These are phyloP conservation scores for Chlorophyllum brunneum DNA, from an alignment of 768 basidiomycete species.

Conservation along the genomic window DNA sequence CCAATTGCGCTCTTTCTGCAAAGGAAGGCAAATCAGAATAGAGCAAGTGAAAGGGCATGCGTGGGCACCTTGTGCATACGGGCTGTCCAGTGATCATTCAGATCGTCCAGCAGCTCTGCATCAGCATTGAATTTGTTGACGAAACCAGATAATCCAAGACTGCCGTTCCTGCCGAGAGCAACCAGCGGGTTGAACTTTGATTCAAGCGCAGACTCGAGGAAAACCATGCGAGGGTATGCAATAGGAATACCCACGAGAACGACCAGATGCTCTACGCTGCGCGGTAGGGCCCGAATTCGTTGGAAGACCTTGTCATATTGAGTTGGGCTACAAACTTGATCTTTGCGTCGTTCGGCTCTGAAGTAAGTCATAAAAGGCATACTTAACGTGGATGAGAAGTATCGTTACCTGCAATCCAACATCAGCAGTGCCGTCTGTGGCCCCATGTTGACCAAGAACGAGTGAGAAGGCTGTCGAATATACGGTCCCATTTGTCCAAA, in stretches of 20 bases:
- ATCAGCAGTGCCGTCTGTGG: slow-evolving; percentile 72
- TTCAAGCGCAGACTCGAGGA: slow-evolving; percentile 75
- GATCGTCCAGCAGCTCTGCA: slow-evolving; percentile 90
- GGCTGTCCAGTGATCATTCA: slow-evolving; percentile 94
- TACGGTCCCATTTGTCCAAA: slow-evolving; percentile 76
- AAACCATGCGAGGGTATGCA: slow-evolving; percentile 92
- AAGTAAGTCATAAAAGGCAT: neutral
- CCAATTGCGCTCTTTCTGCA: slow-evolving; percentile 87
- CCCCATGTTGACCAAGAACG: slow-evolving; percentile 75
- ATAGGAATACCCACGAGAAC: slow-evolving; percentile 79
- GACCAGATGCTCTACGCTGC: slow-evolving; percentile 74
- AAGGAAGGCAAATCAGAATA: neutral
- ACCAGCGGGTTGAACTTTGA: slow-evolving; percentile 84
- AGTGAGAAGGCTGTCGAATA: slow-evolving; percentile 78
- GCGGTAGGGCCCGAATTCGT: slow-evolving; percentile 56
- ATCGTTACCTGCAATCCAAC: slow-evolving; percentile 73
- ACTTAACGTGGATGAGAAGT: slow-evolving; percentile 2
- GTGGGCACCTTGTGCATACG: slow-evolving; percentile 62
- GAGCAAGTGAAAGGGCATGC: neutral
- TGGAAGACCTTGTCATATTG: slow-evolving; percentile 76
- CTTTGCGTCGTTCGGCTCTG: slow-evolving; percentile 82
- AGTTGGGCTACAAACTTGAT: slow-evolving; percentile 70
- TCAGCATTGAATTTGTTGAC: slow-evolving; percentile 91
- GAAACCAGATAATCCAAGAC: slow-evolving; percentile 69
- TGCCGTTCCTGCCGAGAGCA: slow-evolving; percentile 64